Conservation (phyloP, 345 rosid species). For the Syzygium grande region DNA sequence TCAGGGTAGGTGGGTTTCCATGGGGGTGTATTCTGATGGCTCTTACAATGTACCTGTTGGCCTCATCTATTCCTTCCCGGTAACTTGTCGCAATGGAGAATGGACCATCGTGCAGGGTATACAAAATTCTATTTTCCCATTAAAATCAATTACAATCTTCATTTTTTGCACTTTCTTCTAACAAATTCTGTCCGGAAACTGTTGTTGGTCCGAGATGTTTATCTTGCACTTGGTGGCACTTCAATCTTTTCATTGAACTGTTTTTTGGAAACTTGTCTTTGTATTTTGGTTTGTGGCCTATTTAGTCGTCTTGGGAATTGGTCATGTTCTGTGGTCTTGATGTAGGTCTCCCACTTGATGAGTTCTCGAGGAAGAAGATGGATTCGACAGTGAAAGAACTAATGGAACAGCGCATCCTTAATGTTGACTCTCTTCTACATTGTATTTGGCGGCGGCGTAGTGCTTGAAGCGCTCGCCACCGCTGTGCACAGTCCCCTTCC, state of each 20-base stretch:
- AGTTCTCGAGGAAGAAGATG: constrained; percentile 90
- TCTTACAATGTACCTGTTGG: constrained; percentile 91
- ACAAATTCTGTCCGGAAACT: too few species aligned
- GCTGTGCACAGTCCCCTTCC: too few species aligned
- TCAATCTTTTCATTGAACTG: too few species aligned
- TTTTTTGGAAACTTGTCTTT: too few species aligned
- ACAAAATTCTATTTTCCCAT: not conserved
- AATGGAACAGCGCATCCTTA: constrained; percentile 86
- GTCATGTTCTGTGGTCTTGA: not conserved
- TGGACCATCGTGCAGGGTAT: constrained; percentile 27
- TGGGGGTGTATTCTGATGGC: constrained; percentile 98
- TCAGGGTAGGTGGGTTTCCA: constrained; percentile 94
- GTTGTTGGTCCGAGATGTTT: too few species aligned
- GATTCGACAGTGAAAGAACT: constrained; percentile 81
- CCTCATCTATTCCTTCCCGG: constrained; percentile 89
- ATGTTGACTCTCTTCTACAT: constrained; percentile 65
- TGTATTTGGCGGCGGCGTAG: too few species aligned
- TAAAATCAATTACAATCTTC: too few species aligned
- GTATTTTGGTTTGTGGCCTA: too few species aligned
- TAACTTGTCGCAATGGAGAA: constrained; percentile 72
- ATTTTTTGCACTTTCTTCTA: too few species aligned
- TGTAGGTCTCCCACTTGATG: constrained; percentile 75
- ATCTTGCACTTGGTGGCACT: not conserved
- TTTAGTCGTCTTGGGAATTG: too few species aligned
- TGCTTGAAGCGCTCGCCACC: too few species aligned